Evolutionary conservation across 2,329 filamentous ascomycete species (phyloP), one percentile per base, ranked within the genome.

Genomic region (Alternaria brassicae): DNA sequence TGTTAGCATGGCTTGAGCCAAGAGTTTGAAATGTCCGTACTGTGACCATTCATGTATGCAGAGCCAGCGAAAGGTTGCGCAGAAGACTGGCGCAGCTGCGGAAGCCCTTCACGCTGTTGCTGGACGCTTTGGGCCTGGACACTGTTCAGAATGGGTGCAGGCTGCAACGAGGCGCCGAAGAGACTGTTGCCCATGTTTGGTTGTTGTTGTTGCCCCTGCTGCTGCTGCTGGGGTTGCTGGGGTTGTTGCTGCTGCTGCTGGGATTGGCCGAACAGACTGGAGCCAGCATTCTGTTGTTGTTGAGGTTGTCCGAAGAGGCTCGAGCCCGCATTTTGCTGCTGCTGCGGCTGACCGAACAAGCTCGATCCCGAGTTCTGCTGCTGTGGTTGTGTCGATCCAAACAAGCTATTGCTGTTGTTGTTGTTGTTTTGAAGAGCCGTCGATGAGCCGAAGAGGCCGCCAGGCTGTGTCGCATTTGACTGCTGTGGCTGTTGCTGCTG

Each of bases 151-250:
- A 65, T 44, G 21, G 75, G 75, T 56, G 75, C 70, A 42, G 73
- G 72, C 48, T 74, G 69, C 37, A 76, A 48, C 7, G 65, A 68
- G 48, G 69, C 70, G 12, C 77, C 78, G 60, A 78, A 79, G n/a
- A 79, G 65, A 44, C 72, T 82, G 77, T 72, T 74, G 49, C 59
- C 68, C 51, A 81, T 75, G 40, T 74, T 74, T 39, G 78, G 78
- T 45, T 80, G 79, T 32, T 77, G 74, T 39, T 78, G 75, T 48
- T 75, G 75, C 61, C 80, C 76, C 30, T 69, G 70, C n/a, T 68
- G 67, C 28, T 77, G 73, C 44, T 74, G 74, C 19, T 60, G 64
- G 17, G 45, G 49, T n/a, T 54, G 55, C 8, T 63, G 64, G 17
- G 45, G 49, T n/a, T 54, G 55, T 7, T 63, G 74, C 48, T 76